phyloP scores from a whole-genome alignment of 768 basidiomycete species.

The Lentinula edodes region DNA sequence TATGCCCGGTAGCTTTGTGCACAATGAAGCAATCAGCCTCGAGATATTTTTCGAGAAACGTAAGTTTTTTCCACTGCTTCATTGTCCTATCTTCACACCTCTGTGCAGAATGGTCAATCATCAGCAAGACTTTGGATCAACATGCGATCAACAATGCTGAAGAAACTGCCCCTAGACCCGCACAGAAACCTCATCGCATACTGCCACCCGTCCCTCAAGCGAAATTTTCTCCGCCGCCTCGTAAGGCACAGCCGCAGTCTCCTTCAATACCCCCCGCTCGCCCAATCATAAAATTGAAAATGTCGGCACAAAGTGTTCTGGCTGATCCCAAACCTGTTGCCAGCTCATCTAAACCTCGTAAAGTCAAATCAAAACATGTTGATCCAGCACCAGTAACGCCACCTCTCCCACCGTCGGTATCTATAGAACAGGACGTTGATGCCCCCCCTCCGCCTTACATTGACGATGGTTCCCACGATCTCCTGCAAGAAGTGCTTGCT shows the following conservation, averaged over 20 bases:
- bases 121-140: slow-evolving; percentile 77
- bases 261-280: slow-evolving; percentile 33
- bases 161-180: slow-evolving; percentile 10
- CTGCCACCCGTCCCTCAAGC: slow-evolving; percentile 32
- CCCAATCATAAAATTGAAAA: slow-evolving; percentile 66
- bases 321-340: neutral
- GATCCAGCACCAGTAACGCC: neutral
- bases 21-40: slow-evolving; percentile 68
- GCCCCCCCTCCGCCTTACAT: slow-evolving; percentile 57
- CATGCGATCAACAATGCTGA: slow-evolving; percentile 18
- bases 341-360: slow-evolving; percentile 20
- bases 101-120: slow-evolving; percentile 74
- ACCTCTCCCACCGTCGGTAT: slow-evolving; percentile 3
- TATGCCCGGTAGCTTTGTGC: slow-evolving; percentile 58
- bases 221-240: slow-evolving; percentile 22
- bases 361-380: slow-evolving; percentile 14
- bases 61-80: slow-evolving; percentile 30
- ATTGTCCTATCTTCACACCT: neutral
- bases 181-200: slow-evolving; percentile 21
- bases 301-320: slow-evolving; percentile 17
- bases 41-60: slow-evolving; percentile 85
- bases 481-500: slow-evolving; percentile 77
- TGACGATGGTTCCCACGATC: slow-evolving; percentile 78
- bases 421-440: slow-evolving; percentile 13
- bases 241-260: slow-evolving; percentile 16